A percentile compares a stretch with the other conserved stretches of the same genome.
Evolutionary conservation across 2,329 filamentous ascomycete genomes (phyloP).

Genomic region (Peltaster fructicola): DNA sequence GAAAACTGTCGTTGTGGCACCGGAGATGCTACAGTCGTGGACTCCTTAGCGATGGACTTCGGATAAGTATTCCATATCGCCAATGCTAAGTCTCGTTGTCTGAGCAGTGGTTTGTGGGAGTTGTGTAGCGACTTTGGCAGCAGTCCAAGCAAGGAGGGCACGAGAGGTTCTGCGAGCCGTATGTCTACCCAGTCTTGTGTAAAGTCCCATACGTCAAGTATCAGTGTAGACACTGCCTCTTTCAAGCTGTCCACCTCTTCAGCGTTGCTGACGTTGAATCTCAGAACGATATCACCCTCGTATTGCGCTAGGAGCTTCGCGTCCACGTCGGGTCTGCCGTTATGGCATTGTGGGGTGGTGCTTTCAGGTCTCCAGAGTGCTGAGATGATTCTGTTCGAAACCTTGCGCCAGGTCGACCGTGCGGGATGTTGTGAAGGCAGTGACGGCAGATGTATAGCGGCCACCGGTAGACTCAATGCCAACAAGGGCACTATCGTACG

Average conservation of each 20-base stretch:
- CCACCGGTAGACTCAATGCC: no score
- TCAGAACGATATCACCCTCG: constrained; percentile 66
- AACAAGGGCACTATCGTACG: no score
- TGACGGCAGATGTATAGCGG: no score
- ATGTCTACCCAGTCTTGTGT: constrained; percentile 72
- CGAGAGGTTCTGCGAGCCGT: constrained; percentile 54
- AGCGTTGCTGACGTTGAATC: constrained; percentile 59
- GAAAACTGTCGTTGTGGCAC: constrained; percentile 8
- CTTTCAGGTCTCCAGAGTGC: no score
- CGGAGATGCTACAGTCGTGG: constrained; percentile 4
- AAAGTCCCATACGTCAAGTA: constrained; percentile 83
- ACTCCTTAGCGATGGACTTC: constrained; percentile 15
- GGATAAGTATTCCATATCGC: constrained; percentile 65
- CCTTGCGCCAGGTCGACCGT: no score
- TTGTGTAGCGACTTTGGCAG: constrained; percentile 57
- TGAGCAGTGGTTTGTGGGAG: constrained; percentile 58
- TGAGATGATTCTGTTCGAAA: no score
- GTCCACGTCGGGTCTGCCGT: no score
- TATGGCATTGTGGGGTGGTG: no score
- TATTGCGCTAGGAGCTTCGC: no score
- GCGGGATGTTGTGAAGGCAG: no score
- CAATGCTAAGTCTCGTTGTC: constrained; percentile 50
- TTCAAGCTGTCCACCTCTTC: constrained; percentile 54
- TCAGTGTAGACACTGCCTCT: constrained; percentile 55
- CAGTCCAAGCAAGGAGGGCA: constrained; percentile 61